Evolutionary conservation across 1,284 basidiomycete genomes (phyloP).

Genomic region (Mycena sp.): DNA sequence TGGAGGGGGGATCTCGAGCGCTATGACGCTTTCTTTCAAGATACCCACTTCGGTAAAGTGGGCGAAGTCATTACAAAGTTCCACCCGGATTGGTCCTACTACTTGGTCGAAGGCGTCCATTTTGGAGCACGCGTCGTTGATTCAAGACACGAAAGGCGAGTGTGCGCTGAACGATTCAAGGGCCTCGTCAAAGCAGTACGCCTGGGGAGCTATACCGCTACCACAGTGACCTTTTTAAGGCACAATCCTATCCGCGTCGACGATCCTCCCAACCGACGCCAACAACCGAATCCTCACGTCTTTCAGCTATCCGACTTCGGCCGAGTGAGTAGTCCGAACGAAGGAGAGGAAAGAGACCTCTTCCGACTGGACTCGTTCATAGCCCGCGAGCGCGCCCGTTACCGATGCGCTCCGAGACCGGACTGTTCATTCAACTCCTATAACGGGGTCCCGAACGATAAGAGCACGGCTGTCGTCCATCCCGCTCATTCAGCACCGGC

Average conservation of each 20-base stretch:
- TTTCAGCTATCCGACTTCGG: not conserved
- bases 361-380: not conserved
- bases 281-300: not conserved
- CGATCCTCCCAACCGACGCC: not conserved
- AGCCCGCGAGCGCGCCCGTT: not conserved
- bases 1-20: not conserved
- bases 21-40: constrained; percentile 5
- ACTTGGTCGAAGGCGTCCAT: not conserved
- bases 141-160: not conserved
- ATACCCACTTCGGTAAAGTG: not conserved
- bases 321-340: no score
- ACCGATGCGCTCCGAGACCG: not conserved
- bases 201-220: not conserved
- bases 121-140: not conserved
- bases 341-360: not conserved
- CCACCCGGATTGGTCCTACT: not conserved
- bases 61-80: not conserved
- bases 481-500: no score
- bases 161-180: not conserved
- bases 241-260: not conserved
- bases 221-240: not conserved
- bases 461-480: not conserved
- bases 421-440: not conserved
- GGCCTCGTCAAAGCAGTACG: no score
- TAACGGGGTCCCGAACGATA: not conserved